These are phyloP conservation scores for Mycena venus DNA, from an alignment of 768 basidiomycete species.

Conservation along the genomic window DNA sequence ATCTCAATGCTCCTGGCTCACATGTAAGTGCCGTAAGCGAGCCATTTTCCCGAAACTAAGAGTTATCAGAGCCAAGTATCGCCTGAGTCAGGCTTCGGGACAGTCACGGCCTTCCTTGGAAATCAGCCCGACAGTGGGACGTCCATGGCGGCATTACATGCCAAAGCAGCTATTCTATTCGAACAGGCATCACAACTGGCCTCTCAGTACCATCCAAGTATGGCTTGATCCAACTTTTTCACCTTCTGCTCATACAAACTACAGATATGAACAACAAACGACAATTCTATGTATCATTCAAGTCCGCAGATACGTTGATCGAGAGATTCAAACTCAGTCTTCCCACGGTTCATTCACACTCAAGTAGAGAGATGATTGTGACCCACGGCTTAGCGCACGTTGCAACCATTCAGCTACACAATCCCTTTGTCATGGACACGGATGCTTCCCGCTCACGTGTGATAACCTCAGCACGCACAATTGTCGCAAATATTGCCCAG, in stretches of 20 bases:
- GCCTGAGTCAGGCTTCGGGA: constrained; percentile 17
- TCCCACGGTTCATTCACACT: constrained; percentile 13
- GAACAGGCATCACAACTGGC: constrained; percentile 39
- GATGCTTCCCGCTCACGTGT: constrained; percentile 10
- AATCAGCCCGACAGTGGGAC: constrained; percentile 16
- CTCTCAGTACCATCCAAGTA: constrained; percentile 37
- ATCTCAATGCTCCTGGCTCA: constrained; percentile 15
- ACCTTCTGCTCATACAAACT: not conserved
- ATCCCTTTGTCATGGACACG: constrained; percentile 34
- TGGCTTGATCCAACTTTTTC: not conserved
- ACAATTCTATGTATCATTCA: constrained; percentile 39
- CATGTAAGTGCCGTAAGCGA: constrained; percentile 2
- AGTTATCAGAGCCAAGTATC: not conserved
- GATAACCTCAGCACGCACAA: constrained; percentile 16
- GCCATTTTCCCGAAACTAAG: not conserved
- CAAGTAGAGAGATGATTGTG: constrained; percentile 33
- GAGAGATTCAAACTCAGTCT: constrained; percentile 29
- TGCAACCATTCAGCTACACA: constrained; percentile 27
- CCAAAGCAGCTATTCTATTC: constrained; percentile 39
- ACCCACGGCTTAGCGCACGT: constrained; percentile 43
- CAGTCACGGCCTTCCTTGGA: constrained; percentile 15
- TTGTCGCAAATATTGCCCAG: constrained; percentile 11
- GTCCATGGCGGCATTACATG: constrained; percentile 12
- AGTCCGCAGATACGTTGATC: constrained; percentile 42
- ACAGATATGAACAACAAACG: constrained; percentile 39